These are phyloP conservation scores for Coniosporium tulheliwenetii DNA, from an alignment of 2,329 filamentous ascomycete genomes.

Conservation along the genomic window DNA sequence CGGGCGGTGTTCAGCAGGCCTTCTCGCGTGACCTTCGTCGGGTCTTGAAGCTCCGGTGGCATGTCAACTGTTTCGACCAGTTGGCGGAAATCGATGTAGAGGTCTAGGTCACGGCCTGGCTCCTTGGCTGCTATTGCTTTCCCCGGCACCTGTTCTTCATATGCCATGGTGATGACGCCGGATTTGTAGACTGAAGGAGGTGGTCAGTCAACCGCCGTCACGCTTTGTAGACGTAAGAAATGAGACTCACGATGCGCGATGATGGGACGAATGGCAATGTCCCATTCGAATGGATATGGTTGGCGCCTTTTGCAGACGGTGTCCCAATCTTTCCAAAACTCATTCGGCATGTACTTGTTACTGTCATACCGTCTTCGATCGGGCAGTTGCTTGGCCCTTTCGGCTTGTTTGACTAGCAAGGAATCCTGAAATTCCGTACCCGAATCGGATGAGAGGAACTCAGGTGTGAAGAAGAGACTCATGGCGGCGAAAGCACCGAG, in stretches of 20 bases:
- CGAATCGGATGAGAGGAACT: conserved; percentile 20
- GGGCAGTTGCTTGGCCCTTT: conserved; percentile 21
- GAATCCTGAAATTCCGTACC: conserved; percentile 20
- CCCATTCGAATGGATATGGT: conserved; percentile 23
- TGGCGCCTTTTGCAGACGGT: conserved; percentile 4
- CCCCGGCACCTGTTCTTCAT: conserved; percentile 15
- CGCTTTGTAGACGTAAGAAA: background rate
- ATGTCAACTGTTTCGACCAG: conserved; percentile 7
- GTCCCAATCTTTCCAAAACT: conserved; percentile 24
- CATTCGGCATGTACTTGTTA: conserved; percentile 18
- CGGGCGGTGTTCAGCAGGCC: conserved; percentile 17
- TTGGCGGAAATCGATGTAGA: conserved; percentile 28
- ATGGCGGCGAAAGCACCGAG: conserved; percentile 21
- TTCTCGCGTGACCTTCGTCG: conserved; percentile 14
- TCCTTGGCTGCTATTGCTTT: conserved; percentile 23
- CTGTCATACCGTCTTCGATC: conserved; percentile 22
- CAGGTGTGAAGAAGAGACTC: conserved; percentile 22
- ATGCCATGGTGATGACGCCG: conserved; percentile 24
- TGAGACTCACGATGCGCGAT: conserved; percentile 19
- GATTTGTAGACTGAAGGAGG: conserved; percentile 25
- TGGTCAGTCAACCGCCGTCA: background rate
- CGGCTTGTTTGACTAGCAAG: conserved; percentile 22
- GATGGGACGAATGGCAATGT: conserved; percentile 22
- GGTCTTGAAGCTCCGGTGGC: conserved; percentile 15
- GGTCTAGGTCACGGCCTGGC: conserved; percentile 18